Base-by-base conservation (phyloP, 306 rosid genomes). In the Mucuna pruriens region DNA sequence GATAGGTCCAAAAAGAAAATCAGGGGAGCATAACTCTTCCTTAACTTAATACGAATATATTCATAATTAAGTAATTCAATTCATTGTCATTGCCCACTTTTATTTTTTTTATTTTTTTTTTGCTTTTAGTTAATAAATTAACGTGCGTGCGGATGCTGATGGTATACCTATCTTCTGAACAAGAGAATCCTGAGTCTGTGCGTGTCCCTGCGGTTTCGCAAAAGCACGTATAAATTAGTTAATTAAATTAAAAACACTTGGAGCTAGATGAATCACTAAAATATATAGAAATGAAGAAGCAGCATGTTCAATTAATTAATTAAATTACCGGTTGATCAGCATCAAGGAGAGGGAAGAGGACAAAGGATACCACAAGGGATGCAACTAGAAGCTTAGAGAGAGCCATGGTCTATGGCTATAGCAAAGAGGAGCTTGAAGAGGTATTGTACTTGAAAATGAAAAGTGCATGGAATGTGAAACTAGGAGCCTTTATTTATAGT, bases 401-500 rank as follows among this genome's bases (percentile, higher is more conserved):
- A 44, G 86, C 75, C 97, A 92, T 92, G 46, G 74, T 17, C 34
- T 29, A 31, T 29, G 20, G 36, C 13, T 63, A 48, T 48, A 10
- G 76, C 15, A 80, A 34, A 34, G 39, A 6, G n/a, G n/a, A 12
- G 64, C 6, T 45, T 33, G 13, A 29, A 67, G 67, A 19, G 33
- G 76, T 75, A 79, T 51, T 67, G 73, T 11, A 7, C 15, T 25
- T 65, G 29, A 65, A 36, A 64, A 38, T 78, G 29, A 22, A 6
- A 33, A 44, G 79, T 74, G 70, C 33, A 78, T 2, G 55, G 71
- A 66, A 86, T 71, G 73, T 84, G 78, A 68, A 80, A 17, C 77
- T 31, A 44, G 80, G 65, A 54, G 33, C 48, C 29, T 10, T 16
- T 91, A 93, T 91, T 88, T 91, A 90, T 93, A 89, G 87, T 34